Conservation (phyloP, 2,329 filamentous ascomycete species). For the Cadophora malorum region DNA sequence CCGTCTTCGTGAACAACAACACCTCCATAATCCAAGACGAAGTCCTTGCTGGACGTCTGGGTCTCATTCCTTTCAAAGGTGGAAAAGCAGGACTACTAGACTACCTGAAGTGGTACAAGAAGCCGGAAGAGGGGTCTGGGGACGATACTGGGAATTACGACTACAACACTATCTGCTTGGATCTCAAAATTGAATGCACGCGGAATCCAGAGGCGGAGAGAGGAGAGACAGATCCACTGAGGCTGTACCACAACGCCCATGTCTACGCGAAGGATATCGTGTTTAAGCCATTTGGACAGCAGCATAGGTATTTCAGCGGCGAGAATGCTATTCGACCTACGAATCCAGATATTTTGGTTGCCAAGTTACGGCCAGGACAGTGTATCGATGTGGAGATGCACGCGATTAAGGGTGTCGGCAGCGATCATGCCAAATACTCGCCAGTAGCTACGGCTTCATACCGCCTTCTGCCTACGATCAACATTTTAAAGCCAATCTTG, state of each 20-base stretch:
- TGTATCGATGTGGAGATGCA: slow-evolving; percentile 86
- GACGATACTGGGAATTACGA: slow-evolving; percentile 67
- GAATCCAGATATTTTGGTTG: slow-evolving; percentile 92
- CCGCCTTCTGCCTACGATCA: slow-evolving; percentile 86
- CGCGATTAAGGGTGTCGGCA: slow-evolving; percentile 91
- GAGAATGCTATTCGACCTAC: slow-evolving; percentile 74
- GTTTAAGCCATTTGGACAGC: slow-evolving; percentile 78
- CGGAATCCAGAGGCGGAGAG: slow-evolving; percentile 75
- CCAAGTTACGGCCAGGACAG: slow-evolving; percentile 92
- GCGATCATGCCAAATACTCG: slow-evolving; percentile 96
- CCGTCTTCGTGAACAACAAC: slow-evolving; percentile 93
- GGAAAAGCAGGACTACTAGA: slow-evolving; percentile 75
- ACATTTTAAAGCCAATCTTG: slow-evolving; percentile 82
- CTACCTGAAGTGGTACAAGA: slow-evolving; percentile 83
- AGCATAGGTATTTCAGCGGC: slow-evolving; percentile 72
- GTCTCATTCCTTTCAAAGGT: slow-evolving; percentile 88
- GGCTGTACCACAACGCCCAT: slow-evolving; percentile 85
- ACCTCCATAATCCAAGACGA: slow-evolving; percentile 98
- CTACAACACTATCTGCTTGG: slow-evolving; percentile 85
- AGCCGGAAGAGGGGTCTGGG: slow-evolving; percentile 67
- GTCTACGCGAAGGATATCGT: slow-evolving; percentile 80
- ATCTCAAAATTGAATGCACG: slow-evolving; percentile 79
- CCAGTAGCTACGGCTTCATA: slow-evolving; percentile 96
- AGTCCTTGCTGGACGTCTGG: slow-evolving; percentile 88
- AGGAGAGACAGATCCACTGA: slow-evolving; percentile 79